Conservation (phyloP, 345 rosid genomes). For the Moricandia moricandioides region DNA sequence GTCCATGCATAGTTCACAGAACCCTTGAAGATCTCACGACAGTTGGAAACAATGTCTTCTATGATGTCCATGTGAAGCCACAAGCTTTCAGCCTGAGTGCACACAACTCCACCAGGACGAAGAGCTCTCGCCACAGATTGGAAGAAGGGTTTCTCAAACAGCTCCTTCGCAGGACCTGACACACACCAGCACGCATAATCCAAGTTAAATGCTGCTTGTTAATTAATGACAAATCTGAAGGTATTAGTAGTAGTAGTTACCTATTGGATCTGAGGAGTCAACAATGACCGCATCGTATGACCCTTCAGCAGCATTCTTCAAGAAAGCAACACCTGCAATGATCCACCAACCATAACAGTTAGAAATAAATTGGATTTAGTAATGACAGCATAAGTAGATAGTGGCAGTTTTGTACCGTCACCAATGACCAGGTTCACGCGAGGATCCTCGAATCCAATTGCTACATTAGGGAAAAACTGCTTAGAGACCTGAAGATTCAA, state of each 20-base stretch:
- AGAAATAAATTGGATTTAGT: neutral
- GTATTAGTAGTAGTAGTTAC: slow-evolving; percentile 27
- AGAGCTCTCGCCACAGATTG: slow-evolving; percentile 80
- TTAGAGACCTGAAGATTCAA: slow-evolving; percentile 62
- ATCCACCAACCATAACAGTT: neutral
- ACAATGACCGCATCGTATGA: slow-evolving; percentile 92
- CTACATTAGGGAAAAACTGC: slow-evolving; percentile 73
- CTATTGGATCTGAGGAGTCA: slow-evolving; percentile 94
- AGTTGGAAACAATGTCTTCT: slow-evolving; percentile 79
- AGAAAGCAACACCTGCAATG: slow-evolving; percentile 72
- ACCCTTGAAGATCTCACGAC: slow-evolving; percentile 88
- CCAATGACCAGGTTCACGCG: slow-evolving; percentile 84
- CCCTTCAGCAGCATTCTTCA: slow-evolving; percentile 72
- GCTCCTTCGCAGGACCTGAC: slow-evolving; percentile 77
- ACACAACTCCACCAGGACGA: slow-evolving; percentile 94
- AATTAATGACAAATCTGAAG: neutral
- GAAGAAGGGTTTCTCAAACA: slow-evolving; percentile 94
- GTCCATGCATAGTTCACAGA: slow-evolving; percentile 98
- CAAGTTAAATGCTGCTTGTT: neutral
- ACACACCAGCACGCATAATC: neutral
- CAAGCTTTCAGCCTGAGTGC: slow-evolving; percentile 94
- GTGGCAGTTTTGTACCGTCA: slow-evolving; percentile 55
- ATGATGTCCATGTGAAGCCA: slow-evolving; percentile 99
- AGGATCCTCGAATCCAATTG: slow-evolving; percentile 88
- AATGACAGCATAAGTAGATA: neutral